Evolutionary conservation across 176 grass and related monocot species (phyloP), one percentile per base, ranked within the genome.

Genomic region (Puya raimondii): DNA sequence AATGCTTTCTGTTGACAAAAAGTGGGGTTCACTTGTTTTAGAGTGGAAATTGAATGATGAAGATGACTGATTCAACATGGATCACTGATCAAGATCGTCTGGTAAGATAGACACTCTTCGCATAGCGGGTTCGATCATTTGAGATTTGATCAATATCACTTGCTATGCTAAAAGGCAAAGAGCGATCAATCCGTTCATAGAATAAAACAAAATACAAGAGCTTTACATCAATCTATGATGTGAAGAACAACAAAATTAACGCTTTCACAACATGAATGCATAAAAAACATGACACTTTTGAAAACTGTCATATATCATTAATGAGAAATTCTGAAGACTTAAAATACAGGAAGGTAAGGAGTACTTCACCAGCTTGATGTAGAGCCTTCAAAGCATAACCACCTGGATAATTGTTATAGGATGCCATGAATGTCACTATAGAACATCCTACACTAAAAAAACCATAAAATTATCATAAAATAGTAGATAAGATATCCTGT

Each of bases 381-480:
- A 97, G 66, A 79, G 77, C 63, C 71, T 88, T 93, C 57, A 97
- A 77, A 87, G 89, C 89, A 78, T 88, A 83, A 49, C 77, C 94
- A 84, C 94, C 94, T 81, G 94, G 94, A 79, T 97, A 97, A 84
- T 97, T 93, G 79, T 90, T 84, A 77, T 93, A 97, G n/a, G 89
- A 97, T 75, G 87, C 94, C 72, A 85, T 77, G 69, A 97, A 90
- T 73, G 80, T 85, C 51, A 97, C 74, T 72, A 65, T n/a, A 66
- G 89, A 85, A 63, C 81, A 92, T 83, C 84, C 94, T 81, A 88
- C 72, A 82, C 94, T 97, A 90, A 64, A 82, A 72, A 67, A 88
- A 78, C 67, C 64, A 25, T 48, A 72, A 82, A 52, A 67, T 80
- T 18, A 82, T 74, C 49, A 67, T 78, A 47, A 49, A 14, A 68